A percentile compares a stretch with the other conserved stretches of the same genome.
Conservation (phyloP, 768 basidiomycete species). For the Leucosporidium creatinivorum region DNA sequence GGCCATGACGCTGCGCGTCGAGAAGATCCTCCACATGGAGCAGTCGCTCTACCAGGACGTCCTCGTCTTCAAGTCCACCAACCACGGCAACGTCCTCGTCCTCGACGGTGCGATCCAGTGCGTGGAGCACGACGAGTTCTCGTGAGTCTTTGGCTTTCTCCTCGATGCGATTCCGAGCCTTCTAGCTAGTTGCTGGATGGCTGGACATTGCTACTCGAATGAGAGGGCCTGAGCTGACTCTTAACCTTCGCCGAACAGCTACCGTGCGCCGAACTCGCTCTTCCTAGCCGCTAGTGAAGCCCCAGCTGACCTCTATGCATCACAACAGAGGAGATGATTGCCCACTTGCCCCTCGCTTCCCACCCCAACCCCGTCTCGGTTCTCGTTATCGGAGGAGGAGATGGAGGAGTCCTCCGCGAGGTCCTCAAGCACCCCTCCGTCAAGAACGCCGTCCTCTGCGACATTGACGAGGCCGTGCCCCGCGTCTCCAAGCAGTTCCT, state of each 20-base stretch:
- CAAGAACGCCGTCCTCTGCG: conserved; percentile 86
- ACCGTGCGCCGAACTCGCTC: conserved; percentile 40
- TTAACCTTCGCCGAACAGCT: conserved; percentile 48
- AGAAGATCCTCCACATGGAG: conserved; percentile 88
- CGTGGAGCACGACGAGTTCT: conserved; percentile 97
- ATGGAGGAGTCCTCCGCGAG: conserved; percentile 96
- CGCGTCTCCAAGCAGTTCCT: conserved; percentile 89
- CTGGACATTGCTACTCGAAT: neutral
- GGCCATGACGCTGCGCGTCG: conserved; percentile 94
- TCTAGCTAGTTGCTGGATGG: no score
- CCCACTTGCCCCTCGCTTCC: conserved; percentile 88
- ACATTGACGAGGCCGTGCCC: conserved; percentile 97
- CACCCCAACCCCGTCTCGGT: conserved; percentile 95
- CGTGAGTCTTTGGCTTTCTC: conserved; percentile 51
- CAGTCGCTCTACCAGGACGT: conserved; percentile 93
- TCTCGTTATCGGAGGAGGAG: conserved; percentile 95
- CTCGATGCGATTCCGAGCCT: neutral
- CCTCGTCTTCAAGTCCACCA: conserved; percentile 90
- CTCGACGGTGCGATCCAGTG: conserved; percentile 94
- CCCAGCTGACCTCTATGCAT: neutral
- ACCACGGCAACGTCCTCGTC: conserved; percentile 92
- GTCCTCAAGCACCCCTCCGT: conserved; percentile 89
- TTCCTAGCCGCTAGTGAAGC: conserved; percentile 36
- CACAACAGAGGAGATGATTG: conserved; percentile 76
- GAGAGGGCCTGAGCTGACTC: neutral